Percentiles rank a stretch among this genome's conserved stretches.
These are phyloP conservation scores for Neopestalotiopsis sp. DNA, from an alignment of 2,329 filamentous ascomycete genomes.

Conservation along the genomic window DNA sequence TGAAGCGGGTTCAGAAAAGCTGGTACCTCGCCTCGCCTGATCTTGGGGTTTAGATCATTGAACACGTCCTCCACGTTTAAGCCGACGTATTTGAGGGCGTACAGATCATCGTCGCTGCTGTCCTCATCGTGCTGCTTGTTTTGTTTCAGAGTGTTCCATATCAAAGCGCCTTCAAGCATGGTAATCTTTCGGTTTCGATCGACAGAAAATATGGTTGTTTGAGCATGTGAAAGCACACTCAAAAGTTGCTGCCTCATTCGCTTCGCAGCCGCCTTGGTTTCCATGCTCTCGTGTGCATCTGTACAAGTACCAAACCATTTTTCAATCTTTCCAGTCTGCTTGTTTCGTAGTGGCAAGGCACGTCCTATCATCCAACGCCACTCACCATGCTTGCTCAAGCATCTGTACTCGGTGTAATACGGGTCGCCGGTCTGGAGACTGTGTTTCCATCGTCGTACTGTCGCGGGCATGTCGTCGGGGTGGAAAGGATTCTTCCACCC, in stretches of 20 bases:
- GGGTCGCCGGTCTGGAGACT: conserved; percentile 70
- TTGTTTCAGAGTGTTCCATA: conserved; percentile 51
- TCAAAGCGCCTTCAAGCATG: conserved; percentile 72
- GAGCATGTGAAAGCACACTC: conserved; percentile 75
- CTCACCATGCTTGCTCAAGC: conserved; percentile 66
- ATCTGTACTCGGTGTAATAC: conserved; percentile 75
- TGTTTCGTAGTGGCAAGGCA: conserved; percentile 70
- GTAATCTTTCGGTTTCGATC: conserved; percentile 66
- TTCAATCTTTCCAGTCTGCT: conserved; percentile 69
- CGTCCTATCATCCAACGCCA: conserved; percentile 82
- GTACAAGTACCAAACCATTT: conserved; percentile 84
- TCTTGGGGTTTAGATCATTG: conserved; percentile 48
- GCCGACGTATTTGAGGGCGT: conserved; percentile 59
- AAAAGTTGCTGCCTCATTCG: conserved; percentile 72
- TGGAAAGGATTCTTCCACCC: conserved; percentile 72
- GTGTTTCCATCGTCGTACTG: conserved; percentile 62
- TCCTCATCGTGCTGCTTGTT: conserved; percentile 10
- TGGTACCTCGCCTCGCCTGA: conserved; percentile 48
- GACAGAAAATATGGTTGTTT: conserved; percentile 77
- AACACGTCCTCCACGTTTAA: conserved; percentile 70
- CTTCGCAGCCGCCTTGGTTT: conserved; percentile 69
- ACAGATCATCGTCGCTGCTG: conserved; percentile 39
- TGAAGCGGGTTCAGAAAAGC: conserved; percentile 64
- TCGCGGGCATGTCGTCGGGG: conserved; percentile 68
- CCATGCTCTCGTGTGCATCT: conserved; percentile 77